Base-by-base conservation (phyloP, 805 yeast genomes). In the Candida glaebosa region DNA sequence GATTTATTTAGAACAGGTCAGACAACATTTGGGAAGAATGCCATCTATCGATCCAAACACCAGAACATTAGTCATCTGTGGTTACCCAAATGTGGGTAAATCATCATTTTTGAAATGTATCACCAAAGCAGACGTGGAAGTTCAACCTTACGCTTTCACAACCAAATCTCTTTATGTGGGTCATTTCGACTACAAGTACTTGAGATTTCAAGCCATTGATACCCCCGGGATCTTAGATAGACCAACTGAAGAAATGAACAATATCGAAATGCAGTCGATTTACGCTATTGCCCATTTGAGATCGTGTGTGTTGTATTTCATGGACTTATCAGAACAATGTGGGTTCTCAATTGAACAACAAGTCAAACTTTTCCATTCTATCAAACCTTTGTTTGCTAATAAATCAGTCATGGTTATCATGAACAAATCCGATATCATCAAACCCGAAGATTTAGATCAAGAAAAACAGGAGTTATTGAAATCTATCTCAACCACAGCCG, bases 181-280 rank as follows among this genome's bases (percentile, higher is more conserved):
- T 53, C 99, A 93, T 71, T 93, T 93, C 63, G 99, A 93, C 71
- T 93, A 93, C 74, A 93, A 93, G 71, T 95, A 93, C 67, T 74
- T 93, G 60, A 78, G 99, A 60, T 93, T 93, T 75, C 99, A 93
- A 74, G 99, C 98, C 42, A 93, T 93, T 60, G 99, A 93, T 69
- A 93, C 99, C 30, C 99, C 99, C 25, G 99, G 99, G 74, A 90
- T 93, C 57, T 75, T 93, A 63, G 99, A 93, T 69, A 82, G 98
- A 66, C 99, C 99, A 46, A 89, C 97, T 34, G 99, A 93, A 68
- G 99, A 93, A 64, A 93, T 93, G 99, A 93, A 93, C 75, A 93
- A 93, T 69, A 93, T 93, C 66, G 99, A 93, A 74, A 93, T 93
- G 99, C 99, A 93, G 73, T 86, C 96, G 38, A 93, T 93, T 59